Evolutionary conservation across 2,329 filamentous ascomycete genomes (phyloP).

Genomic region (Penicillium fuscoglaucum): DNA sequence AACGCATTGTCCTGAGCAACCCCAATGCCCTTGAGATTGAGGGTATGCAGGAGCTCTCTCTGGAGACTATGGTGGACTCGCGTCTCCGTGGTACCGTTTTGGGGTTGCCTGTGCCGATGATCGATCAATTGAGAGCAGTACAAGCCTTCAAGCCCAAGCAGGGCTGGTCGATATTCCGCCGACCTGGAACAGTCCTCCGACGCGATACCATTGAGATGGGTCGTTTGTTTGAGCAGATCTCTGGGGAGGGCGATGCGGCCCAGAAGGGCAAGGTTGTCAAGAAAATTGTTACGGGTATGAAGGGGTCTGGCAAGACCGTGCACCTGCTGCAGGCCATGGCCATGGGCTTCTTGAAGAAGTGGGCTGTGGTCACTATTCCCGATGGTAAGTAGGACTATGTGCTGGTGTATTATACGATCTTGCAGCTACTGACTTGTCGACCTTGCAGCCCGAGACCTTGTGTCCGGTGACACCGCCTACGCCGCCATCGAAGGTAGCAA

Average conservation of each 20-base stretch:
- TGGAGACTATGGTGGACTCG: conserved; percentile 55
- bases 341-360: conserved; percentile 77
- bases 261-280: conserved; percentile 46
- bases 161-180: conserved; percentile 81
- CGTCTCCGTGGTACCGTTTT: conserved; percentile 66
- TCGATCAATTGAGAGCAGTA: conserved; percentile 78
- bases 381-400: conserved; percentile 64
- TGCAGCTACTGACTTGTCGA: conserved; percentile 18
- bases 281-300: conserved; percentile 71
- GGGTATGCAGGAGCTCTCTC: conserved; percentile 63
- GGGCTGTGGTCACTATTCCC: conserved; percentile 86
- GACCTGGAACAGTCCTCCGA: conserved; percentile 75
- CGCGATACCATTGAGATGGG: conserved; percentile 73
- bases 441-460: conserved; percentile 71
- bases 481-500: conserved; percentile 60
- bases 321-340: conserved; percentile 80
- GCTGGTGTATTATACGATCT: neutral
- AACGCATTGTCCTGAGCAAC: conserved; percentile 89
- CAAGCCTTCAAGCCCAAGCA: conserved; percentile 91
- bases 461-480: conserved; percentile 79
- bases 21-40: conserved; percentile 81
- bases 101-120: conserved; percentile 64
- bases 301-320: conserved; percentile 81
- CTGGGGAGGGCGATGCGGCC: conserved; percentile 37
- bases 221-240: conserved; percentile 60